A percentile compares a stretch with the other conserved stretches of the same genome.
Evolutionary conservation across 1,139 yeast genomes (phyloP).

Genomic region (Taphrina wiesneri): DNA sequence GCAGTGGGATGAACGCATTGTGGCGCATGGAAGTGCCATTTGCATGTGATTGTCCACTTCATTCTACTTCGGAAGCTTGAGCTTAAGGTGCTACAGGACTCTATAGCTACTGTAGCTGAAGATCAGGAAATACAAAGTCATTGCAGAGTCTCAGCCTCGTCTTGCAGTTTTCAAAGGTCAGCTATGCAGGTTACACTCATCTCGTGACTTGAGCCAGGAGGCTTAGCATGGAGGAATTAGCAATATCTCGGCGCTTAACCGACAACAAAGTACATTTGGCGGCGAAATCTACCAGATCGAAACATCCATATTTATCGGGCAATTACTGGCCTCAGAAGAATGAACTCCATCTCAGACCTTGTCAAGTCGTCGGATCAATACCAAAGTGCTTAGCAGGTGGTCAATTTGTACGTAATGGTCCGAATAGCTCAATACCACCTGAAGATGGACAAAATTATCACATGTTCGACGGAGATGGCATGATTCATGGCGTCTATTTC

Average conservation of each 20-base stretch:
- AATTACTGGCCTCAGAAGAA: constrained; percentile 32
- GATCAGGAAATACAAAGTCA: too few species aligned
- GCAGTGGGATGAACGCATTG: background rate
- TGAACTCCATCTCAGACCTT: constrained; percentile 30
- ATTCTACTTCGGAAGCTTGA: too few species aligned
- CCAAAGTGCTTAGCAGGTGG: constrained; percentile 27
- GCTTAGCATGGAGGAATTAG: constrained; percentile 10
- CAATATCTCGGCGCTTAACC: constrained; percentile 8
- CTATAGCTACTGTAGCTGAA: too few species aligned
- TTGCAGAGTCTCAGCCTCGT: too few species aligned
- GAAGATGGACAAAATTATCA: constrained; percentile 30
- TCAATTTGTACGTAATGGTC: constrained; percentile 34
- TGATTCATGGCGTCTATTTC: constrained; percentile 34
- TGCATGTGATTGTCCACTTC: constrained; percentile 1
- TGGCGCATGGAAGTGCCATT: background rate
- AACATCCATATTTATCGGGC: constrained; percentile 32
- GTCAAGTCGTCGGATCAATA: constrained; percentile 16
- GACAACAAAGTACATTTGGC: constrained; percentile 18
- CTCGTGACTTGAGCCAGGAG: too few species aligned
- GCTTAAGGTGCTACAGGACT: too few species aligned
- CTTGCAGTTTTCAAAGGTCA: too few species aligned
- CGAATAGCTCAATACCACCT: constrained; percentile 30
- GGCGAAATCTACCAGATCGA: constrained; percentile 24
- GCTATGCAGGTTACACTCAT: too few species aligned
- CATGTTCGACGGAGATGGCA: constrained; percentile 35